Base-by-base conservation (phyloP, 192 early-diverging fungal genomes). In the Coemansia brasiliensis region DNA sequence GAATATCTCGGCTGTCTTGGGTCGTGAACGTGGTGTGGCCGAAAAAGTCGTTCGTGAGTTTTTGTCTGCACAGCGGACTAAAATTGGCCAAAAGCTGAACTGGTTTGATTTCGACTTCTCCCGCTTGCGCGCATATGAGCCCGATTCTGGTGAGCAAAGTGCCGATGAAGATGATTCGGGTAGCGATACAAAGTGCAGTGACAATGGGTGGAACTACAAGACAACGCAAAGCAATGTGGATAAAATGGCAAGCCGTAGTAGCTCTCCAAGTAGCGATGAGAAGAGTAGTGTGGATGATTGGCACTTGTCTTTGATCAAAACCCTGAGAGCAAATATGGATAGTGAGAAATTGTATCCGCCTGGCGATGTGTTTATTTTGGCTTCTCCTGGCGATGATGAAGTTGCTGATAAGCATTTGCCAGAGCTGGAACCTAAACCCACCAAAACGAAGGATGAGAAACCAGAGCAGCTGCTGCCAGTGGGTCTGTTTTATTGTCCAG, bases 311-410 rank as follows among this genome's bases (percentile, higher is more conserved):
- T 65, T 91, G 39, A 82, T 90, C 56, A 90, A 91, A 59, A 91
- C 90, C 0, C 77, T 94, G 71, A 68, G 90, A 2, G 90, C 92
- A 1, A 88, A 85, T 43, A 94, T 94, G 92, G 68, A 80, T 41
- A 84, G 87, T 18, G 92, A 92, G 40, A 94, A 94, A 54, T 78
- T 94, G 13, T 94, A 90, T 57, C 91, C 91, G 17, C 86, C 90
- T 0, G 87, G 86, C 0, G 86, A 84, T 6, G 85, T 92, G 15
- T 94, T 76, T 79, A 24, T 86, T 53, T 43, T 86, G 79, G 50
- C 61, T 54, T 43, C 61, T 3, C 65, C 74, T 5, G 73, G 70
- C 18, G 65, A 76, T 17, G 69, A 76, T 42, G 56, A 79, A 17
- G 51, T 65, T 16, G 70, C 73, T 53, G 46, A 83, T 26, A 65